A percentile compares a stretch with the other conserved stretches of the same genome.
Evolutionary conservation across 2,329 filamentous ascomycete genomes (phyloP).

Genomic region (Pseudogymnoascus sp.): DNA sequence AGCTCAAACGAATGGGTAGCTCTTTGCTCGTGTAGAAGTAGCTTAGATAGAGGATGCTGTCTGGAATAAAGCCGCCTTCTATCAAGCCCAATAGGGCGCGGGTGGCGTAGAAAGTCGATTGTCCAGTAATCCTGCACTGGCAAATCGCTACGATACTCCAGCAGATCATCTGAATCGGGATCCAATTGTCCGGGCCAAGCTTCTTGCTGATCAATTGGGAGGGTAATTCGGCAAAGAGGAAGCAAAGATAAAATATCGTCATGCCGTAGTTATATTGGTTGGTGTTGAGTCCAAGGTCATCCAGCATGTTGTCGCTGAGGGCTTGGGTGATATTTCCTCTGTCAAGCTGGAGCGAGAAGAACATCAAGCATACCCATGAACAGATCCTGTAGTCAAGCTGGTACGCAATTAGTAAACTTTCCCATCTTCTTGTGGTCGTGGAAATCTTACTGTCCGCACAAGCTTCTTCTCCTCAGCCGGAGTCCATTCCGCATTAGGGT

Average conservation of each 20-base stretch:
- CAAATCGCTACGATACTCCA: slow-evolving; percentile 43
- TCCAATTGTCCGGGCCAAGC: slow-evolving; percentile 44
- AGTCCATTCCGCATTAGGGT: slow-evolving; percentile 23
- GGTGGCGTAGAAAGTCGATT: slow-evolving; percentile 35
- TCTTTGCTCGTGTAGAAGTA: slow-evolving; percentile 65
- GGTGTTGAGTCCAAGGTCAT: slow-evolving; percentile 38
- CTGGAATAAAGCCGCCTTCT: slow-evolving; percentile 50
- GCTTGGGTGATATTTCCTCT: slow-evolving; percentile 52
- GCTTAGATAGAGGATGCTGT: slow-evolving; percentile 55
- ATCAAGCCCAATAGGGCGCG: slow-evolving; percentile 30
- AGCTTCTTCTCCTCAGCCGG: slow-evolving; percentile 23
- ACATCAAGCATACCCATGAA: slow-evolving; percentile 49
- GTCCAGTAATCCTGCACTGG: slow-evolving; percentile 38
- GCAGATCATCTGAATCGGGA: slow-evolving; percentile 43
- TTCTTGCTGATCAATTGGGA: slow-evolving; percentile 55
- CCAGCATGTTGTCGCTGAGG: slow-evolving; percentile 52
- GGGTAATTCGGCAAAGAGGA: slow-evolving; percentile 51
- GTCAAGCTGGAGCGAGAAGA: slow-evolving; percentile 54
- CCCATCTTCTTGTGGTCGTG: background rate
- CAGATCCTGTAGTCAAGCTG: slow-evolving; percentile 19
- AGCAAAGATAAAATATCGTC: slow-evolving; percentile 46
- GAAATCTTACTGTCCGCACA: slow-evolving; percentile 19
- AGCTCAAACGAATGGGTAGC: slow-evolving; percentile 56
- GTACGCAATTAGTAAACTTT: background rate
- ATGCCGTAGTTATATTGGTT: slow-evolving; percentile 45